These are phyloP conservation scores for Geranomyces michiganensis DNA, from an alignment of 192 early-diverging fungal species.

Conservation along the genomic window DNA sequence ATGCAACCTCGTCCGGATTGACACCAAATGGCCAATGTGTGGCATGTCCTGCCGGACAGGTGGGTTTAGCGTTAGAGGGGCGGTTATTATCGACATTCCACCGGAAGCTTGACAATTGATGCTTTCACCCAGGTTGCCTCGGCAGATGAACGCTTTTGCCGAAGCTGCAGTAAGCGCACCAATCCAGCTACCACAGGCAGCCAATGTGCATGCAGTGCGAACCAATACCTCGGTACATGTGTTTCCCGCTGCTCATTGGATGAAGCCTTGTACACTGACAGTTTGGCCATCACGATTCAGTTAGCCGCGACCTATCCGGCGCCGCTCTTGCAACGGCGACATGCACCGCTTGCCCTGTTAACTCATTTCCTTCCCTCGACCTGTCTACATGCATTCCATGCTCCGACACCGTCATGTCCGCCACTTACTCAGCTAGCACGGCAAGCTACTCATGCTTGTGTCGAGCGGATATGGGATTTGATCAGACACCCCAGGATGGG, in stretches of 20 bases:
- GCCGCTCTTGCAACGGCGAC: constrained; percentile 18
- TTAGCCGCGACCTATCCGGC: constrained; percentile 30
- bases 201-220: constrained; percentile 22
- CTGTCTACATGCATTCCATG: constrained; percentile 42
- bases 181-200: neutral
- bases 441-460: constrained; percentile 45
- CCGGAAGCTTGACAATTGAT: neutral
- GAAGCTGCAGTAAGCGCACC: neutral
- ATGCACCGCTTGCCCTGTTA: constrained; percentile 35
- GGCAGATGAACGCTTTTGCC: constrained; percentile 7
- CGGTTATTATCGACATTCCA: constrained; percentile 4
- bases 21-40: neutral
- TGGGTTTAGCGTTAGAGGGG: neutral
- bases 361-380: constrained; percentile 36
- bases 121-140: constrained; percentile 2
- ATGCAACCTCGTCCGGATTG: neutral
- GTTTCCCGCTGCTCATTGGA: neutral
- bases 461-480: constrained; percentile 34
- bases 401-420: constrained; percentile 43
- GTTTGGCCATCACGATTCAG: constrained; percentile 11
- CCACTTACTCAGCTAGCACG: neutral
- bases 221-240: constrained; percentile 22
- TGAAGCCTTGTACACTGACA: neutral
- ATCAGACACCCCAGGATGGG: constrained; percentile 27
- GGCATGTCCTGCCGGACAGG: constrained; percentile 14